phyloP scores from a whole-genome alignment of 2,329 filamentous ascomycete genomes.

The Alternaria novae-zelandiae region DNA sequence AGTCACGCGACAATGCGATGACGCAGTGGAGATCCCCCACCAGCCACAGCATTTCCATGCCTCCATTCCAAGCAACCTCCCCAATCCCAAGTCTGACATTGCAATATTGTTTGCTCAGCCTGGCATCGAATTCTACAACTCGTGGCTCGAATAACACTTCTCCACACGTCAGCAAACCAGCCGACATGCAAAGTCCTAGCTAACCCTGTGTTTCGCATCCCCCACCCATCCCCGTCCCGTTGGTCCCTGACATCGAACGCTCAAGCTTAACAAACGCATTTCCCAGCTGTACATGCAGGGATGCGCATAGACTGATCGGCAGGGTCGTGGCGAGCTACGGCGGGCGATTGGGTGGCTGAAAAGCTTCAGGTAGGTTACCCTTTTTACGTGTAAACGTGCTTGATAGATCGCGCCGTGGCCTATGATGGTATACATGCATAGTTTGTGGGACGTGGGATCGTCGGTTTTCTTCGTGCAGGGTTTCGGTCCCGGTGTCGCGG shows the following conservation, averaged over 20 bases:
- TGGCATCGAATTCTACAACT: not conserved
- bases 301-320: constrained; percentile 12
- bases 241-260: not conserved
- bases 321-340: constrained; percentile 5
- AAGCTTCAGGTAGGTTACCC: not conserved
- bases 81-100: not conserved
- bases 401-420: not conserved
- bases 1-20: not conserved
- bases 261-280: not conserved
- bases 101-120: not conserved
- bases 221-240: not conserved
- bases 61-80: not conserved
- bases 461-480: not conserved
- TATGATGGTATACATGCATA: not conserved
- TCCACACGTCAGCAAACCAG: not conserved
- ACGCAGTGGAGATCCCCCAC: constrained; percentile 1
- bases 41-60: not conserved
- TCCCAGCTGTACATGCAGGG: constrained; percentile 6
- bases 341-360: constrained; percentile 18
- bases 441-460: not conserved
- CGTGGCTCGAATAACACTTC: not conserved
- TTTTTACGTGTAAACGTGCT: not conserved
- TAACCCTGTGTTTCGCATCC: not conserved
- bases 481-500: not conserved
- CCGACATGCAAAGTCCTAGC: not conserved